Base-by-base conservation (phyloP, 441 rosid species). In the Euphorbia corollata region DNA sequence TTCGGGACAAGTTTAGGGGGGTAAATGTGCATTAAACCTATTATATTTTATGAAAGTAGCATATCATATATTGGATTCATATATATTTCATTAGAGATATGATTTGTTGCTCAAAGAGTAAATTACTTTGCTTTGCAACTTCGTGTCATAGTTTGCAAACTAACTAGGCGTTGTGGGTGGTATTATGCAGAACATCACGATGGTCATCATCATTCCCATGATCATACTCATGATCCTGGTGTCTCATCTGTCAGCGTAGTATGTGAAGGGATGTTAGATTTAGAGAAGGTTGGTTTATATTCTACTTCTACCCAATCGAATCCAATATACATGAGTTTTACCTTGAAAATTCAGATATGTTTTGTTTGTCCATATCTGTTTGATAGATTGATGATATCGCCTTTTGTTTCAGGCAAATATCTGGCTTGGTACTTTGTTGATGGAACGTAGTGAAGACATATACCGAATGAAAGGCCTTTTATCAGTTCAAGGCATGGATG, bases 391-490 rank as follows among this genome's bases (percentile, higher is more conserved):
- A 63, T 59, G 23, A 66, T 6, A 32, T 41, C 63, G 27, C 69
- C 41, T 20, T n/a, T 24, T 54, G 30, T 58, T 77, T 71, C 90
- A 93, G 96, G 96, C 96, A 54, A 90, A 93, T 83, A 84, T 82
- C 64, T 90, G 98, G 98, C 89, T 93, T 4, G 98, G 96, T 61
- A 86, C 92, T 8, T 74, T 93, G 72, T 80, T 93, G 75, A 63
- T 88, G 87, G 96, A 87, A 32, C 84, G 83, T 12, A 87, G 96
- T 34, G 92, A 93, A 62, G 95, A 93, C 82, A 90, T 89, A 67
- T 90, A 93, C 73, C 72, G 98, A 70, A 90, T 93, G 96, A 93
- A 93, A 84, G 98, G 98, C 66, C 89, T 90, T 45, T 83, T 90
- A 54, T 87, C 90, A 10, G 96, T 93, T 72, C 80, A 85, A 73